Evolutionary conservation across 257 asterid species (phyloP).

Genomic region (Jacaranda copaia): DNA sequence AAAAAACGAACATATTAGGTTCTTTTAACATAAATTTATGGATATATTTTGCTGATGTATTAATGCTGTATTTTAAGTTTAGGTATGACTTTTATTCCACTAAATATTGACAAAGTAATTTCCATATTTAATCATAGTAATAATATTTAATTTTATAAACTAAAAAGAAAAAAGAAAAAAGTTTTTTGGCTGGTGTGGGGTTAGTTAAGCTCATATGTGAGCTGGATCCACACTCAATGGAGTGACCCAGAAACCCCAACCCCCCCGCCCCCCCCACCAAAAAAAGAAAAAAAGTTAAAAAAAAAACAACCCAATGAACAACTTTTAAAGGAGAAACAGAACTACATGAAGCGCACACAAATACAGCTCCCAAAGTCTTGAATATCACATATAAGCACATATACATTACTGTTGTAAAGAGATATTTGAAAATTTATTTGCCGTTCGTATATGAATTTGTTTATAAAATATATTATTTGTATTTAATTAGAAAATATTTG

Average conservation of each 20-base stretch:
- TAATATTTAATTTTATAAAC: not conserved
- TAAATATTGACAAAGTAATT: not conserved
- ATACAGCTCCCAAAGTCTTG: constrained; percentile 31
- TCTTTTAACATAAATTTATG: too few relatives aligned
- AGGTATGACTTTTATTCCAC: too few relatives aligned
- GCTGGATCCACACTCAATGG: constrained; percentile 74
- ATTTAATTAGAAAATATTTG: too few relatives aligned
- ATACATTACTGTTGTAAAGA: too few relatives aligned
- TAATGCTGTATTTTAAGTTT: too few relatives aligned
- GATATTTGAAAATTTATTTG: too few relatives aligned
- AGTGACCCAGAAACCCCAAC: constrained; percentile 41
- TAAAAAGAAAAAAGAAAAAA: not conserved
- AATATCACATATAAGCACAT: constrained; percentile 22
- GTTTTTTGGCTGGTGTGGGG: constrained; percentile 60
- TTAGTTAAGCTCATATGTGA: constrained; percentile 50
- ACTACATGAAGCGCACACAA: constrained; percentile 33
- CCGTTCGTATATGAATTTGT: too few relatives aligned
- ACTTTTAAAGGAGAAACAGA: constrained; percentile 4
- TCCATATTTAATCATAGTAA: not conserved
- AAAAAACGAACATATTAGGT: too few relatives aligned
- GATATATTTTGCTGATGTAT: too few relatives aligned
- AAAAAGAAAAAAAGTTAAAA: too few relatives aligned
- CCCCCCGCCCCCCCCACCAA: not conserved
- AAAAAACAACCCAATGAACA: too few relatives aligned
- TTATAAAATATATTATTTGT: too few relatives aligned